Base-by-base conservation (phyloP, 106 monocot genomes). In the Acanthochlamys bracteata region DNA sequence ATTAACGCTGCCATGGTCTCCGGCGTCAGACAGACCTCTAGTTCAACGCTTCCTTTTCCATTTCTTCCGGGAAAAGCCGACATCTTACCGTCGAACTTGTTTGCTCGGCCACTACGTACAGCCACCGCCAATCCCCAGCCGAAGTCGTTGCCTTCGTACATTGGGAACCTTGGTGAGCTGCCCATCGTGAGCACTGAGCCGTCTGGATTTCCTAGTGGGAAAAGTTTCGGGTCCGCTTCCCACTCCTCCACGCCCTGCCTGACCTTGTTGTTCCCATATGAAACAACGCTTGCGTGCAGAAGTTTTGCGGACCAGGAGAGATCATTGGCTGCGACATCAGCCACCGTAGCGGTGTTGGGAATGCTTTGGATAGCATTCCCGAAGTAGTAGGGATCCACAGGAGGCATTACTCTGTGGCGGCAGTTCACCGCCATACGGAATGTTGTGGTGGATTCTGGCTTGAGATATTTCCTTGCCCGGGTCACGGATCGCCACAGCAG, bases 331-430 rank as follows among this genome's bases (percentile, higher is more conserved):
- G 25, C n/a, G 72, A 89, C 74, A 21, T 86, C 86, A 20, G 53
- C 74, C 61, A 82, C 93, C 15, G 51, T 17, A 11, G 89, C 83
- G 22, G 75, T 61, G 55, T 86, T 86, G 19, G 81, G 74, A 16
- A 88, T 69, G 79, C 83, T 80, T 78, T 93, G 93, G 23, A 93
- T 88, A n/a, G 93, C 93, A 78, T 93, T 93, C n/a, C 93, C 93
- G 63, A 93, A 93, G 82, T 93, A 93, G 41, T 58, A 47, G 10
- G 75, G 40, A 51, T 76, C 73, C 22, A 89, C 73, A 12, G 56
- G 20, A n/a, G 93, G 93, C 24, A 21, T 41, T 33, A 93, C 51
- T 16, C 93, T 66, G 71, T 83, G 80, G 19, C 93, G 79, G 74
- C 93, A 93, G 88, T 93, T 93, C 60, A 83, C 80, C 19, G 93